Conservation (phyloP, 2,329 filamentous ascomycete species). For the Paecilomyces dactylethromorphus region DNA sequence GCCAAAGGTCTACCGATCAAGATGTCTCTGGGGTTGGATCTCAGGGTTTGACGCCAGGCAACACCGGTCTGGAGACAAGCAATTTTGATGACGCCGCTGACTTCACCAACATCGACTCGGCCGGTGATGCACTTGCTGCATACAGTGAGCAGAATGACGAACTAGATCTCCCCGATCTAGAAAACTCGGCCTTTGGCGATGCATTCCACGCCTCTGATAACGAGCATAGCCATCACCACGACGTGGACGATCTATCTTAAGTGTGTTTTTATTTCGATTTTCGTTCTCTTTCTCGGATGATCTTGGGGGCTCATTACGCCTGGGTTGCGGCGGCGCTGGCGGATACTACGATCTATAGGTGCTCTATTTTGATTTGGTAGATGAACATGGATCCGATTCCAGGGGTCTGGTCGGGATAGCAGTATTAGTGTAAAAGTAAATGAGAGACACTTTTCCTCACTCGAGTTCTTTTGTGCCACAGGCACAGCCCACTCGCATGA, state of each 20-base stretch:
- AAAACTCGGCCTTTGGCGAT: constrained; percentile 77
- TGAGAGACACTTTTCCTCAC: not conserved
- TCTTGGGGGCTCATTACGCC: not conserved
- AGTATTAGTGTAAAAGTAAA: not conserved
- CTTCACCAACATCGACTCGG: constrained; percentile 53
- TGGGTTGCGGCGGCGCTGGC: not conserved
- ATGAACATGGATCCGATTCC: not conserved
- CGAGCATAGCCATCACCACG: constrained; percentile 33
- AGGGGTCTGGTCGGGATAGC: not conserved
- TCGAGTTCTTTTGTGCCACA: not conserved
- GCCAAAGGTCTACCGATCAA: not conserved
- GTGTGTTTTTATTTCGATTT: not conserved
- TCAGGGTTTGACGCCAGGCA: constrained; percentile 16
- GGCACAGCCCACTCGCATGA: not conserved
- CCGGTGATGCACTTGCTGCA: constrained; percentile 63
- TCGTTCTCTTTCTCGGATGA: not conserved
- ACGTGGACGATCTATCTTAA: constrained; percentile 35
- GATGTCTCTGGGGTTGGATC: constrained; percentile 12
- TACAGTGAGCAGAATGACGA: constrained; percentile 56
- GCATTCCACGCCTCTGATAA: constrained; percentile 61
- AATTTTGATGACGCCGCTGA: constrained; percentile 38
- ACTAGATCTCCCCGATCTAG: constrained; percentile 56
- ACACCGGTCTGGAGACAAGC: constrained; percentile 26
- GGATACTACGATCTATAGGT: not conserved
- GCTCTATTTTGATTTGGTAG: not conserved